Base-by-base conservation (phyloP, 208 protist genomes). In the Ichthyophonus hoferi region DNA sequence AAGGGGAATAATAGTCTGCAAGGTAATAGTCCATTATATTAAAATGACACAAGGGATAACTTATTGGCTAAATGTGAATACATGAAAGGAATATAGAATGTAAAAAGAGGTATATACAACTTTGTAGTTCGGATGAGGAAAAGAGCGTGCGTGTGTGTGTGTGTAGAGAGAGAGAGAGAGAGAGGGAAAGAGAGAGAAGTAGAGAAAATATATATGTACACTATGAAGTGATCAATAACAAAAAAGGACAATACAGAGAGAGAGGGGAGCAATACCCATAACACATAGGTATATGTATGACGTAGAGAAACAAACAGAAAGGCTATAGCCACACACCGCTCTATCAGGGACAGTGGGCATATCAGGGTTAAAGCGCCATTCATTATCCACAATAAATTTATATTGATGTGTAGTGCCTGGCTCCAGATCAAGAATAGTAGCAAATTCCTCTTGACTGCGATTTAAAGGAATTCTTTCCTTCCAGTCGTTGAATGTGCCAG, bases 351-450 rank as follows among this genome's bases (percentile, higher is more conserved):
- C 12, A 1, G 84, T 88, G 2, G 89, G 89, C 24, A 39, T 24
- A n/a, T 89, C 86, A 17, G 87, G 82, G 40, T 88, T 86, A 41
- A 40, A 83, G 34, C 58, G 77, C 84, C 84, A 91, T n/a, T 91
- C 90, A 50, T 86, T 91, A 86, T 95, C 94, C 0, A 95, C 94
- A 79, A 95, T 93, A 58, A 92, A 95, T 81, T 94, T 94, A 81
- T 94, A 95, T 83, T 95, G 89, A 87, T 95, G 90, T 7, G 50
- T 67, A 12, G 90, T 90, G 50, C 93, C 93, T 34, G 91, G 90
- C 39, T 93, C 89, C 81, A 95, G 50, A 31, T 93, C 89, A 34
- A 94, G 76, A 38, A 94, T 95, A 17, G 93, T 87, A 40, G 92
- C 90, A 88, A 95, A 95, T 79, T 94, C 93, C 43, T 91, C 89